Base-by-base conservation (phyloP, 2,329 filamentous ascomycete species). In the Calonectria montana region DNA sequence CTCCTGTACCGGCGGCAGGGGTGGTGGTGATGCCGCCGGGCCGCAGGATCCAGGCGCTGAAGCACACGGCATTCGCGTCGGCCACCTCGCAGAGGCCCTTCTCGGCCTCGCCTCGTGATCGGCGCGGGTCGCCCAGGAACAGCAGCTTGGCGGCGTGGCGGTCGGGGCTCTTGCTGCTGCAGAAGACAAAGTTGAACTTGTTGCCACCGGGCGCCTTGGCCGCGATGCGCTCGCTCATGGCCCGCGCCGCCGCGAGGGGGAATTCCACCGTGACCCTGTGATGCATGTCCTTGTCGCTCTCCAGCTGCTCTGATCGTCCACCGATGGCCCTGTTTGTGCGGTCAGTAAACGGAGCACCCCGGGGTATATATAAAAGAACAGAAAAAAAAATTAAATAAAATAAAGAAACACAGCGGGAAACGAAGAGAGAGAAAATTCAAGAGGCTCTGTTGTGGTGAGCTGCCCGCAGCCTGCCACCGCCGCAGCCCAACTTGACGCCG, bases 181-280 rank as follows among this genome's bases (percentile, higher is more conserved):
- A 85, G 65, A 84, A 85, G 53, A 87, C 76, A 73, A 87, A 87
- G 65, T 82, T 83, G 74, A 87, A 86, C 64, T 80, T 82, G 27
- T 78, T 79, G 16, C 77, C 80, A 4, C 74, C 68, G 4, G 82
- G 79, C 2, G 81, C 74, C 57, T 79, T 76, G 6, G 79, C 73
- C 9, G 80, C 79, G 25, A 86, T 80, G 48, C 74, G 75, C 2
- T 77, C 66, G 57, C 79, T 71, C 72, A 94, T 91, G 10, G 71
- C 88, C 69, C 86, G 87, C 0, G 91, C 92, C 1, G 91, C 91
- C 1, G 87, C 87, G 10, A 93, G 77, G 1, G 92, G 86, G 78
- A 91, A 92, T 71, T 90, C 87, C 65, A 90, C 84, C 9, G 90
- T 91, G 68, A 94, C 91, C 41, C 87, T 86, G 67, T 80, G 81